Conservation (phyloP, 208 protist genomes). For the Acanthamoeba royreba region DNA sequence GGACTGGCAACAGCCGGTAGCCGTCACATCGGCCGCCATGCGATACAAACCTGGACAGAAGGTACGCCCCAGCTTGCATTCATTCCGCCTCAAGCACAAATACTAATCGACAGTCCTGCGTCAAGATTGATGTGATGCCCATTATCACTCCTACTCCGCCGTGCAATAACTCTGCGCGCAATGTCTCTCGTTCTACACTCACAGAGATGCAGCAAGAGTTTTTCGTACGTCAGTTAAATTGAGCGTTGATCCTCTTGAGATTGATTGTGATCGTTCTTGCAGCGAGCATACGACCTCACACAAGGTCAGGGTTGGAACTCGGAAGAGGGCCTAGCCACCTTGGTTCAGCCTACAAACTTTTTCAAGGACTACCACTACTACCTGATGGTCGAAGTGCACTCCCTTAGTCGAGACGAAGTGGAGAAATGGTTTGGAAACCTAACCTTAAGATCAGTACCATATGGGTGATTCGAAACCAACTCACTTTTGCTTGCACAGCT, state of each 20-base stretch:
- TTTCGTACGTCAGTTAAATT: not conserved
- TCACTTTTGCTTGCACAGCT: no score
- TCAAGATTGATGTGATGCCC: not conserved
- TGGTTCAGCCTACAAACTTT: constrained; percentile 8
- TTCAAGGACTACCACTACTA: constrained; percentile 43
- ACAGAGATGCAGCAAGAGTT: constrained; percentile 2
- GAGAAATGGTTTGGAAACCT: not conserved
- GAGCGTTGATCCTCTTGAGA: not conserved
- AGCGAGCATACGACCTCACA: not conserved
- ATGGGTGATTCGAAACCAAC: not conserved
- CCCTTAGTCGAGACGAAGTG: not conserved
- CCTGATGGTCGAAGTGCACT: not conserved
- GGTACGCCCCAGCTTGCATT: not conserved
- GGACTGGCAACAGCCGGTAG: constrained; percentile 2
- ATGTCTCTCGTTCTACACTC: not conserved
- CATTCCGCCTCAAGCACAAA: not conserved
- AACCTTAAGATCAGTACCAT: not conserved
- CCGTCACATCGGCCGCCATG: not conserved
- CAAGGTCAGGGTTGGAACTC: not conserved
- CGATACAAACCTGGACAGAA: not conserved
- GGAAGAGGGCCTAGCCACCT: not conserved
- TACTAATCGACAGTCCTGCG: not conserved
- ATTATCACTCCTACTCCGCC: constrained; percentile 14
- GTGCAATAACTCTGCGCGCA: not conserved
- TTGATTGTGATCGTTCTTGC: not conserved